Base-by-base conservation (phyloP, 192 early-diverging fungal species). In the Coemansia biformis region DNA sequence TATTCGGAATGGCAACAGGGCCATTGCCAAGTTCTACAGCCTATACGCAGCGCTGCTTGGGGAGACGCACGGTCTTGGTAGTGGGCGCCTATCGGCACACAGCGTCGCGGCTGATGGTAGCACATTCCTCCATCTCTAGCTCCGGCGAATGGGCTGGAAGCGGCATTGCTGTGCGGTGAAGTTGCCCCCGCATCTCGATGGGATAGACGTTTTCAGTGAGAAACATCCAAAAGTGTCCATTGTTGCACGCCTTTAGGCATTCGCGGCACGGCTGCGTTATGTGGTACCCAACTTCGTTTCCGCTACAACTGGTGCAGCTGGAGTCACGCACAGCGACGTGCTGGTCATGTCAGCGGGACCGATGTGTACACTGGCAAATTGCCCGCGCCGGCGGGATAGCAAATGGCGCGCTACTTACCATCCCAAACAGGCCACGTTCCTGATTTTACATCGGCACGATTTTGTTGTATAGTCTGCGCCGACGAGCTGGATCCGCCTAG, bases 201-300 rank as follows among this genome's bases (percentile, higher is more conserved):
- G 71, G 65, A 36, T 75, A 67, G 12, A 93, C 89, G 11, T 75
- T 78, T 33, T 91, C 83, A 0, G 82, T 84, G 31, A 86, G 79
- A 61, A 96, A 96, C 92, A 96, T 96, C 91, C 91, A 96, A 67
- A 91, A 92, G 58, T 97, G 92, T 0, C 94, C 94, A 60, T 97
- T 97, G 74, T 97, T 92, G 59, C 88, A 89, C 18, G 90, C 81
- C 35, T 89, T 85, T 33, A 98, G 75, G 52, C 94, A 98, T 11
- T 78, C 72, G 29, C 83, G 68, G 57, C 94, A 98, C 22, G 92
- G 87, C 53, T 85, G 81, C 1, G 86, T 87, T 24, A 89, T 85
- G 54, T 89, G 85, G 51, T 89, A 89, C 13, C 85, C 87, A 46
- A 89, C 62, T 15, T 79, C 77, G 45, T 87, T 89, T 16, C 87